These are phyloP conservation scores for Thinopyrum elongatum DNA, from an alignment of 176 grass and related monocot genomes.

Conservation along the genomic window DNA sequence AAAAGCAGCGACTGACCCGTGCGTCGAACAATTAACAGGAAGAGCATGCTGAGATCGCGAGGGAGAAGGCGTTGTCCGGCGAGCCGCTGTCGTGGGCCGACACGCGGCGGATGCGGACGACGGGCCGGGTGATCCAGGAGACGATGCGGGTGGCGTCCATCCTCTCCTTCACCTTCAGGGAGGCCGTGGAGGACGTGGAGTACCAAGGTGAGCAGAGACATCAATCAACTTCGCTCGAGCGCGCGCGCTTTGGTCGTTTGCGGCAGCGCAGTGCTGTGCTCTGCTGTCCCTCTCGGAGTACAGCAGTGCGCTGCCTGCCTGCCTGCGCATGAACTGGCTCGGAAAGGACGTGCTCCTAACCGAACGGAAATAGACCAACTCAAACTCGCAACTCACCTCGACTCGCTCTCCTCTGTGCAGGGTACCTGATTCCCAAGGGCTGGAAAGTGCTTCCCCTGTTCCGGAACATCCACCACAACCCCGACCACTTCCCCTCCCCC, in stretches of 20 bases:
- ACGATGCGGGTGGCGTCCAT: conserved; percentile 97
- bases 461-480: conserved; percentile 95
- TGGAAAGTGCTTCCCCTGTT: conserved; percentile 98
- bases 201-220: conserved; percentile 61
- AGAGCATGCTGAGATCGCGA: conserved; percentile 76
- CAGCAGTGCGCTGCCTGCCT: not conserved
- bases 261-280: not conserved
- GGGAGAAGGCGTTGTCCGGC: conserved; percentile 37
- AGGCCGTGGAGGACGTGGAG: conserved; percentile 96
- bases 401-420: conserved; percentile 27
- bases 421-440: conserved; percentile 97
- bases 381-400: not conserved
- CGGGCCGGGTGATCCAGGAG: conserved; percentile 89
- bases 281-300: conserved; percentile 15
- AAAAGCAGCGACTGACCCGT: not conserved
- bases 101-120: conserved; percentile 71
- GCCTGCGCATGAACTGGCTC: conserved; percentile 44
- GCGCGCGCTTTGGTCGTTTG: not conserved
- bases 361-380: conserved; percentile 11
- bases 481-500: conserved; percentile 76
- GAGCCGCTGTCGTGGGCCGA: conserved; percentile 73
- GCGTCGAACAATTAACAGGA: conserved; percentile 36
- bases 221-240: not conserved
- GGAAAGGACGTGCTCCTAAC: conserved; percentile 41
- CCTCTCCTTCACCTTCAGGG: conserved; percentile 97